Evolutionary conservation across 208 protist species (phyloP), one percentile per base, ranked within the genome.

Genomic region (Acanthamoeba culbertsoni): DNA sequence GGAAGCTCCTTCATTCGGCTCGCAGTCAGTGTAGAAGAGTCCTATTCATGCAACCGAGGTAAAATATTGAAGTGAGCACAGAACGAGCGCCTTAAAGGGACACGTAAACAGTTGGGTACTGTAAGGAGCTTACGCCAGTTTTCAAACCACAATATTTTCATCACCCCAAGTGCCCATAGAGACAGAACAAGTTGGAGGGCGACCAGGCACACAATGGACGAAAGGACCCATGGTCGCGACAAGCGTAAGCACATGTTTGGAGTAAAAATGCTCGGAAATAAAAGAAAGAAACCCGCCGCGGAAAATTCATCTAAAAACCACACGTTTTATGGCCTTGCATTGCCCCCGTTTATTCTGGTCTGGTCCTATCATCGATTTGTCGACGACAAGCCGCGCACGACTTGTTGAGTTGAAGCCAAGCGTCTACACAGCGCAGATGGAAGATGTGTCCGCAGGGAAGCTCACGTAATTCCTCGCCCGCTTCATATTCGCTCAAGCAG

Each of bases 401-500:
- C 46, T 59, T 51, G 77, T 86, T 86, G 42, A n/a, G n/a, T 3
- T 45, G 31, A 10, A 91, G 84, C 84, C 84, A 91, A 5, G 33
- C 37, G 18, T 91, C 84, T 5, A 68, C 55, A 37, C 84, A 91
- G 12, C 10, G 1, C 33, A 37, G 53, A 28, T 91, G 84, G 33
- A 71, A 91, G 51, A 71, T 12, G 37, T 91, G 84, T 8, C 40
- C 55, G 55, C 84, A 91, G 31, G 23, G 23, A 28, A 91, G 35
- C 35, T 55, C 48, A 6, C 84, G 84, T 20, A 91, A 8, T 55
- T 91, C 51, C 35, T 91, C 84, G 2, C 55, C 84, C 55, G 14
- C n/a, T 31, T n/a, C 84, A 28, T 91, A 91, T 18, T 62, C 55
- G 53, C 46, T 51, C 48, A 91, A 55, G 84, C 84, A 91, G 57